Evolutionary conservation across 257 asterid genomes (phyloP).

Genomic region (Jacaranda copaia): DNA sequence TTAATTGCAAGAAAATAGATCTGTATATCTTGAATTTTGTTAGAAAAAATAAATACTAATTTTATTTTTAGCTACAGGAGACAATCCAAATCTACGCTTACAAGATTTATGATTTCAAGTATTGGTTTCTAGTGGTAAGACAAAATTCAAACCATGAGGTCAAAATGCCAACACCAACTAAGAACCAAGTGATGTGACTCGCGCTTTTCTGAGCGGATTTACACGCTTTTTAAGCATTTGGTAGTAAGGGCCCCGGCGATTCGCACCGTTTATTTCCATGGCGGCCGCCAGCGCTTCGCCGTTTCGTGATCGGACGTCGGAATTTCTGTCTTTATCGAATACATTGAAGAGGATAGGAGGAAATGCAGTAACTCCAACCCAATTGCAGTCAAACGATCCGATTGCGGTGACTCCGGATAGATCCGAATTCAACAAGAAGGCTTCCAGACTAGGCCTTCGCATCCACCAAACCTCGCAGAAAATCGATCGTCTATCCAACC

Average conservation of each 20-base stretch:
- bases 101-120: too few species aligned
- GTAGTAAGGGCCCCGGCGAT: not conserved
- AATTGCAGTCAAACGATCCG: slow-evolving; percentile 35
- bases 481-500: slow-evolving; percentile 69
- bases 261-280: slow-evolving; percentile 39
- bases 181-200: slow-evolving; percentile 23
- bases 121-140: not conserved
- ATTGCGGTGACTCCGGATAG: slow-evolving; percentile 52
- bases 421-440: slow-evolving; percentile 78
- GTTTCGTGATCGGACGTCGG: slow-evolving; percentile 79
- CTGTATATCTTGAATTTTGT: too few species aligned
- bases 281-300: slow-evolving; percentile 51
- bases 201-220: slow-evolving; percentile 26
- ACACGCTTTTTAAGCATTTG: slow-evolving; percentile 21
- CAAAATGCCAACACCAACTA: not conserved
- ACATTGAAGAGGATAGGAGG: slow-evolving; percentile 56
- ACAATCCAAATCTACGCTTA: too few species aligned
- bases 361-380: slow-evolving; percentile 35
- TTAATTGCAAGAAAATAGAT: too few species aligned
- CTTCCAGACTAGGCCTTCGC: slow-evolving; percentile 71
- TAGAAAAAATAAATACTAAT: too few species aligned
- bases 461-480: slow-evolving; percentile 82
- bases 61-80: too few species aligned
- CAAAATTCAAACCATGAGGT: not conserved
- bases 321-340: slow-evolving; percentile 56